phyloP scores from a whole-genome alignment of 768 basidiomycete species.

The Amyloporia xantha region DNA sequence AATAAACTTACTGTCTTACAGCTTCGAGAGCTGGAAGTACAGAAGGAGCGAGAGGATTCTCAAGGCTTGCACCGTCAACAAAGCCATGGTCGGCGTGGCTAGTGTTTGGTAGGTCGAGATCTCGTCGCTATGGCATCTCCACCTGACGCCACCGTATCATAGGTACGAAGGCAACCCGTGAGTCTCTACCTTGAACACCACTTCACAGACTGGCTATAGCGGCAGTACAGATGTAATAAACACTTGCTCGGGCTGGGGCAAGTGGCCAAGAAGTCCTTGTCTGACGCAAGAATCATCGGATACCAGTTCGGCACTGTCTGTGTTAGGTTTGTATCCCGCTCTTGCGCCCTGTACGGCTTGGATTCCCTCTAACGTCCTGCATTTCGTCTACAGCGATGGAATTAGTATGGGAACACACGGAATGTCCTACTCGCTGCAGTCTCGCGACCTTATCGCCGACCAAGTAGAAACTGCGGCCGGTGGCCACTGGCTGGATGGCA shows the following conservation, averaged over 20 bases:
- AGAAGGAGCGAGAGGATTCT: slow-evolving; percentile 82
- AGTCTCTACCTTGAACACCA: slow-evolving; percentile 33
- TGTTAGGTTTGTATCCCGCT: slow-evolving; percentile 35
- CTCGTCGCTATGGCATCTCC: slow-evolving; percentile 5
- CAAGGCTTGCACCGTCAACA: slow-evolving; percentile 78
- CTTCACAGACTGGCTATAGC: neutral
- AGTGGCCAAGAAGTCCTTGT: slow-evolving; percentile 76
- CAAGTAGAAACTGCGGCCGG: slow-evolving; percentile 93
- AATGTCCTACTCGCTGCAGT: slow-evolving; percentile 96
- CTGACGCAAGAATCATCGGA: slow-evolving; percentile 66
- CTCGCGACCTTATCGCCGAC: slow-evolving; percentile 96
- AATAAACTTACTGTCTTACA: no score
- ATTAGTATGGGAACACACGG: slow-evolving; percentile 96
- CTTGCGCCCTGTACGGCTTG: neutral
- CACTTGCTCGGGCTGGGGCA: slow-evolving; percentile 89
- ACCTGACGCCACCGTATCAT: neutral
- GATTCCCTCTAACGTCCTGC: no score
- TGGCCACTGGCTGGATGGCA: slow-evolving; percentile 96
- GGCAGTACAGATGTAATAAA: slow-evolving; percentile 78
- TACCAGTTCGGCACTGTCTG: slow-evolving; percentile 98
- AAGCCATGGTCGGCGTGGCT: slow-evolving; percentile 95
- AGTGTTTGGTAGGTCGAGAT: slow-evolving; percentile 80
- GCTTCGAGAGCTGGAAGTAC: no score
- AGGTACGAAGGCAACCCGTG: slow-evolving; percentile 99
- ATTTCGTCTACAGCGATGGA: slow-evolving; percentile 59